phyloP scores from a whole-genome alignment of 768 basidiomycete genomes.

The Tulasnella sp. region DNA sequence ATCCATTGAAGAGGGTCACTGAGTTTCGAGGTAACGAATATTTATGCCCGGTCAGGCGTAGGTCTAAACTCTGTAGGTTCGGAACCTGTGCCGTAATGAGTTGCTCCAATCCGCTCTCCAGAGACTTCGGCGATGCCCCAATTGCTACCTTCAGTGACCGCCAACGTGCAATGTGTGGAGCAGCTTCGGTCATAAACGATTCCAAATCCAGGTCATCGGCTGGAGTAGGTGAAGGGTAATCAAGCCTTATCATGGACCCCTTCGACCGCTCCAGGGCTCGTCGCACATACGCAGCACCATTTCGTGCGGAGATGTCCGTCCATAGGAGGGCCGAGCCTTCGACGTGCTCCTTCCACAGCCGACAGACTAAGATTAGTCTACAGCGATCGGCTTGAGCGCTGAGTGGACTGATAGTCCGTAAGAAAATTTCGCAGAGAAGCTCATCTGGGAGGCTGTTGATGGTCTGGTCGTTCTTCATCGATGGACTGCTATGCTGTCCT shows the following conservation, averaged over 20 bases:
- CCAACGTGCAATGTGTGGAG: neutral
- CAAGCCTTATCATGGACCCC: neutral
- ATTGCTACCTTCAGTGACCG: neutral
- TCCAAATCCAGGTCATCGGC: neutral
- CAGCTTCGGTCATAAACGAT: neutral
- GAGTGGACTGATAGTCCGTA: neutral
- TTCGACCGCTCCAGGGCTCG: no score
- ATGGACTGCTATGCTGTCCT: no score
- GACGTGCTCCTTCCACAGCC: neutral
- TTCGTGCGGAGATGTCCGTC: neutral
- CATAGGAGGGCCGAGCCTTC: neutral
- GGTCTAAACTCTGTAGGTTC: no score
- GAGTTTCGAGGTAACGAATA: no score
- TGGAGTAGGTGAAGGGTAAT: neutral
- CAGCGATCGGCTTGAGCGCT: neutral
- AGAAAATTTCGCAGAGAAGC: neutral
- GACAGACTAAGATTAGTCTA: neutral
- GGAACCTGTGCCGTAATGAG: no score
- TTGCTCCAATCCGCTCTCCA: no score
- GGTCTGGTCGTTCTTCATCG: neutral
- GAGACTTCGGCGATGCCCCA: neutral
- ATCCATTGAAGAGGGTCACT: no score
- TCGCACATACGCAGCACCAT: no score
- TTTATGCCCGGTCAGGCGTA: no score
- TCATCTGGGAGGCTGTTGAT: neutral